phyloP scores from a whole-genome alignment of 192 early-diverging fungal species.

The Fimicolochytrium jonesii region DNA sequence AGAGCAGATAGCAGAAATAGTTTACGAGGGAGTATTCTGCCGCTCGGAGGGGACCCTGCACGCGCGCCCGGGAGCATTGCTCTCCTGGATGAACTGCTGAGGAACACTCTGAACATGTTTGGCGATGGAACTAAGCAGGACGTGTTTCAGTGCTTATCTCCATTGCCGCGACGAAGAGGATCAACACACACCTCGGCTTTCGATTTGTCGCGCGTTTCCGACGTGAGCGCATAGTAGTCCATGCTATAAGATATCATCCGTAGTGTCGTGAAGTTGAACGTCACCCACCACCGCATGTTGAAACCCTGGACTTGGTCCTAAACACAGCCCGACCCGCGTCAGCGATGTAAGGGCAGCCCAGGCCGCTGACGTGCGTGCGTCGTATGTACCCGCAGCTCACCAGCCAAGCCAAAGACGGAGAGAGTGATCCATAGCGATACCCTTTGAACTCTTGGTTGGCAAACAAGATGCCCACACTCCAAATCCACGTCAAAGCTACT shows the following conservation, averaged over 20 bases:
- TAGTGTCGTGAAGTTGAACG: conserved; percentile 86
- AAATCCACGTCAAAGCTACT: conserved; percentile 75
- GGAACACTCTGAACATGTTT: conserved; percentile 30
- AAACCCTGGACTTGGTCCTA: conserved; percentile 68
- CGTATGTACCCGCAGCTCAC: conserved; percentile 30
- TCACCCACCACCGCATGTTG: conserved; percentile 77
- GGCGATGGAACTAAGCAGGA: conserved; percentile 22
- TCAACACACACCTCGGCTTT: conserved; percentile 10
- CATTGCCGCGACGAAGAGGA: too few species aligned
- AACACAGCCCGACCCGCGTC: background rate
- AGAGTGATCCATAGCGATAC: conserved; percentile 58
- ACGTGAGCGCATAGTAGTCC: conserved; percentile 83
- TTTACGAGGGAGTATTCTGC: conserved; percentile 73
- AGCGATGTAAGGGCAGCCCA: background rate
- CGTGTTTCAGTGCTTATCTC: background rate
- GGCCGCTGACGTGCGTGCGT: background rate
- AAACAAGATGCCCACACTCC: conserved; percentile 76
- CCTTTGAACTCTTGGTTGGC: conserved; percentile 71
- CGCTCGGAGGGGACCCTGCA: background rate
- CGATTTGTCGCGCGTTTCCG: background rate
- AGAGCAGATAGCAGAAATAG: conserved; percentile 79
- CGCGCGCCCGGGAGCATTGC: background rate
- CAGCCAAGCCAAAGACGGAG: conserved; percentile 56
- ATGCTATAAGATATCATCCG: conserved; percentile 88
- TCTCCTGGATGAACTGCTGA: background rate